A percentile compares a stretch with the other conserved stretches of the same genome.
Evolutionary conservation across 208 protist species (phyloP).

Genomic region (Trypanosoma rangeli): DNA sequence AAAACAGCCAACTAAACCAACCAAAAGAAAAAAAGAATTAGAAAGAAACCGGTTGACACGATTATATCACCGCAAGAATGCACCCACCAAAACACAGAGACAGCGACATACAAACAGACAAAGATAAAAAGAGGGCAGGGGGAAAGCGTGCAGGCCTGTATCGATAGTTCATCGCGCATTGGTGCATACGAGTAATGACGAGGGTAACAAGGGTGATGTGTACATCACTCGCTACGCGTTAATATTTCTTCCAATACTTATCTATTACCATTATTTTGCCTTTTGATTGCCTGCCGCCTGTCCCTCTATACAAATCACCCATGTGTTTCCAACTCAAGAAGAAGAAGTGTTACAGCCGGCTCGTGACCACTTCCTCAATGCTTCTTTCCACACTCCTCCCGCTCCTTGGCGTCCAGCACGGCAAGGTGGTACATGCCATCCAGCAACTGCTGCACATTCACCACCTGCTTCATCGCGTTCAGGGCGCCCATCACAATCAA

Average conservation of each 20-base stretch:
- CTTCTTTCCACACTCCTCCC: constrained; percentile 14
- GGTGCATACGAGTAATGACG: background rate
- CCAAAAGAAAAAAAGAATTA: background rate
- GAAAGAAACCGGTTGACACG: background rate
- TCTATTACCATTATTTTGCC: constrained; percentile 11
- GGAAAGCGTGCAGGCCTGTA: constrained; percentile 1
- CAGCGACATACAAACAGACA: no score
- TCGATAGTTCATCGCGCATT: background rate
- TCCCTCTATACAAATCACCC: background rate
- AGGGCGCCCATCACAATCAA: constrained; percentile 37
- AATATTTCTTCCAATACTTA: background rate
- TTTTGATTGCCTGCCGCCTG: background rate
- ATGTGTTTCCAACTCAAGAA: background rate
- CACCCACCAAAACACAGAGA: background rate
- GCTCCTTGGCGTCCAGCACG: constrained; percentile 64
- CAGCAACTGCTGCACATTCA: constrained; percentile 91
- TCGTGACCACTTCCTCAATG: background rate
- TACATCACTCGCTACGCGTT: background rate
- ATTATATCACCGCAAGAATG: background rate
- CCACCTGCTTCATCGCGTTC: constrained; percentile 83
- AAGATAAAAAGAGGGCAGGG: constrained; percentile 10
- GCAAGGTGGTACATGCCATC: constrained; percentile 85
- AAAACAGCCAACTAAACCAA: background rate
- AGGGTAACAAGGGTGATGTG: background rate
- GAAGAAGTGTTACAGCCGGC: background rate